Conservation (phyloP, 1,139 yeast species). For the Kodamaea arcana region DNA sequence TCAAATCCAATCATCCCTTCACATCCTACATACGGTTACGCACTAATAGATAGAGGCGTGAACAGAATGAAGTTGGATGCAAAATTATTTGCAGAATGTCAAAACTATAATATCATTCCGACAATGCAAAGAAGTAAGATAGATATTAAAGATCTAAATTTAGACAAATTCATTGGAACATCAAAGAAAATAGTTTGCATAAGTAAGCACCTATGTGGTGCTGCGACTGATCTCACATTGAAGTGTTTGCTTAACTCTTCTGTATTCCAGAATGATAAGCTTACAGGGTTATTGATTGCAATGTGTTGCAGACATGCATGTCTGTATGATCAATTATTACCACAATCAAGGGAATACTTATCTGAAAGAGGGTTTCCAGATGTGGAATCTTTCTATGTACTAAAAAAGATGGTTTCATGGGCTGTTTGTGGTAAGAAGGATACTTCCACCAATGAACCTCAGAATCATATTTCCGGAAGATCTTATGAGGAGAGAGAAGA, state of each 20-base stretch:
- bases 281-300: constrained; percentile 72
- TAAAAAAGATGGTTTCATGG: constrained; percentile 77
- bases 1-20: not conserved
- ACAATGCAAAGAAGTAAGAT: constrained; percentile 53
- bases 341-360: constrained; percentile 45
- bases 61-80: constrained; percentile 76
- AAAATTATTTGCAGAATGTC: constrained; percentile 56
- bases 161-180: constrained; percentile 42
- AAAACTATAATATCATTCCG: constrained; percentile 25
- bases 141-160: constrained; percentile 72
- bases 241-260: constrained; percentile 55
- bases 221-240: constrained; percentile 83
- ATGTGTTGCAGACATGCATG: constrained; percentile 95
- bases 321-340: constrained; percentile 45
- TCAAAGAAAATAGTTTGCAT: constrained; percentile 49
- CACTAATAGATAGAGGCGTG: constrained; percentile 73
- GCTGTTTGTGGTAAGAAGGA: constrained; percentile 68
- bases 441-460: constrained; percentile 7
- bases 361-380: constrained; percentile 26
- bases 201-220: constrained; percentile 90
- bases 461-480: constrained; percentile 14
- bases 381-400: constrained; percentile 44
- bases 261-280: constrained; percentile 13
- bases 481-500: constrained; percentile 44
- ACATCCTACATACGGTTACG: constrained; percentile 35